phyloP scores from a whole-genome alignment of 192 early-diverging fungal species.

The Blastocladiella britannica region DNA sequence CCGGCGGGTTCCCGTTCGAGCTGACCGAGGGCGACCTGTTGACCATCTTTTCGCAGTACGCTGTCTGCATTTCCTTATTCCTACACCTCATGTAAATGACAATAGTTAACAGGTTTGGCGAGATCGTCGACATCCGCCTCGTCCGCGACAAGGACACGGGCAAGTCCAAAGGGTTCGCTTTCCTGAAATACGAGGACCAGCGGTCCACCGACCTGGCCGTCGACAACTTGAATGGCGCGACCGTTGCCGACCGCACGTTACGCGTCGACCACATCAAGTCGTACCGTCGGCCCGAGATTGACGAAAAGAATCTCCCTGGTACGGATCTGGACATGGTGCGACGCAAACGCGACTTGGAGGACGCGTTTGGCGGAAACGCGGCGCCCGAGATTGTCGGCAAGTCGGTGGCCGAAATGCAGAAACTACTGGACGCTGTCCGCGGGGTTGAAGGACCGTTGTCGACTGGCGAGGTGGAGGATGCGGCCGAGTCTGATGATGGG shows the following conservation, averaged over 20 bases:
- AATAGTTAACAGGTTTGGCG: slow-evolving; percentile 40
- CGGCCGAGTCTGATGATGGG: slow-evolving; percentile 12
- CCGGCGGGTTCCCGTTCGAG: slow-evolving; percentile 60
- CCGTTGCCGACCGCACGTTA: slow-evolving; percentile 33
- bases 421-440: slow-evolving; percentile 8
- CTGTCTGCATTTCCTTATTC: slow-evolving; percentile 1
- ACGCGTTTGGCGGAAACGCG: slow-evolving; percentile 11
- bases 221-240: slow-evolving; percentile 78
- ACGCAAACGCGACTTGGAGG: slow-evolving; percentile 5
- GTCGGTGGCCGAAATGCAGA: slow-evolving; percentile 11
- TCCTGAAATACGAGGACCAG: slow-evolving; percentile 85
- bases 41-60: slow-evolving; percentile 76
- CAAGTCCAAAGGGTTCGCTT: slow-evolving; percentile 63
- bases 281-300: slow-evolving; percentile 39
- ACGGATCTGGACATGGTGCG: neutral
- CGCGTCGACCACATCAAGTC: slow-evolving; percentile 55
- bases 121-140: slow-evolving; percentile 73
- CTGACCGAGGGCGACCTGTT: slow-evolving; percentile 86
- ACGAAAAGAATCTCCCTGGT: slow-evolving; percentile 8
- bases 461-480: neutral
- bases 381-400: slow-evolving; percentile 13
- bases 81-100: neutral
- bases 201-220: slow-evolving; percentile 74
- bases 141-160: slow-evolving; percentile 74
- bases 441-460: no score